Evolutionary conservation across 257 asterid genomes (phyloP).

Genomic region (Gynochthodes officinalis): DNA sequence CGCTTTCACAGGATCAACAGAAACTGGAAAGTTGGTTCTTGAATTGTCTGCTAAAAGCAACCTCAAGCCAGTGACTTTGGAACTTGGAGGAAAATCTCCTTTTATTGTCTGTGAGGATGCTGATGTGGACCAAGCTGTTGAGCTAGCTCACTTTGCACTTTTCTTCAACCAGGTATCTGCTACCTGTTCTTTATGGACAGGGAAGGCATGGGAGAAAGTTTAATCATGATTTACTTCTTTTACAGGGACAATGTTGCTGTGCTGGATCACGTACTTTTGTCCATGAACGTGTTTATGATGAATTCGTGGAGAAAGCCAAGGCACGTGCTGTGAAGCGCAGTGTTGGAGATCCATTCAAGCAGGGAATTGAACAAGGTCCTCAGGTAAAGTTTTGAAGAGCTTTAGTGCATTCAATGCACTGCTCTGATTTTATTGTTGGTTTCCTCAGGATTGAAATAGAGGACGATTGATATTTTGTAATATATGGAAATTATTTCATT

Average conservation of each 20-base stretch:
- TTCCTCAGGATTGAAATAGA: background rate
- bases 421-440: background rate
- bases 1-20: conserved; percentile 98
- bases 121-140: conserved; percentile 86
- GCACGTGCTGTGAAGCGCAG: conserved; percentile 64
- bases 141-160: conserved; percentile 84
- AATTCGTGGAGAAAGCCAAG: conserved; percentile 76
- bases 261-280: conserved; percentile 91
- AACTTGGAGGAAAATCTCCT: conserved; percentile 99
- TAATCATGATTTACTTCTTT: conserved; percentile 3
- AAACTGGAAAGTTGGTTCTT: conserved; percentile 70
- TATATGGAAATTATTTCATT: background rate
- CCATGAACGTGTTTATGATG: conserved; percentile 84
- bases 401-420: background rate
- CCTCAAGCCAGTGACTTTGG: conserved; percentile 91
- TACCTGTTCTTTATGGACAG: background rate
- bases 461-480: background rate
- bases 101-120: conserved; percentile 97
- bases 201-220: background rate
- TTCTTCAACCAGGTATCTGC: conserved; percentile 84
- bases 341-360: conserved; percentile 95
- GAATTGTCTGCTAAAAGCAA: conserved; percentile 84
- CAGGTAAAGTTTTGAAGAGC: conserved; percentile 49
- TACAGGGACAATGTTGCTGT: conserved; percentile 97
- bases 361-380: conserved; percentile 90